These are phyloP conservation scores for Phlegmacium glaucopus DNA, from an alignment of 768 basidiomycete species.

Conservation along the genomic window DNA sequence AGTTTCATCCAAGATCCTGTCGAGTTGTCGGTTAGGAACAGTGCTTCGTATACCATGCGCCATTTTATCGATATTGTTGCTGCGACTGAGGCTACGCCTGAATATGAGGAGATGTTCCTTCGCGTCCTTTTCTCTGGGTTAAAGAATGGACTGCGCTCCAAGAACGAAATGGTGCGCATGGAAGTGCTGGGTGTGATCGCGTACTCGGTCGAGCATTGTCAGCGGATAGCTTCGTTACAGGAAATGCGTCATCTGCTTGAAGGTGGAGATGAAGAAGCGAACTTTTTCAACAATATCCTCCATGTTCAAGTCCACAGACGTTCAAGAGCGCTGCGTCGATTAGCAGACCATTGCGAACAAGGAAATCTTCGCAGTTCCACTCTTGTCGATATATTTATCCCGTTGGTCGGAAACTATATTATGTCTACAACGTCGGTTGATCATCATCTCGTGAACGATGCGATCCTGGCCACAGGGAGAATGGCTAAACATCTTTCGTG, in stretches of 20 bases:
- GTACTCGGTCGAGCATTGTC: constrained; percentile 65
- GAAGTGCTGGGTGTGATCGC: constrained; percentile 81
- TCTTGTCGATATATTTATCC: constrained; percentile 80
- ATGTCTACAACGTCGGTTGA: constrained; percentile 57
- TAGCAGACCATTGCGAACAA: constrained; percentile 72
- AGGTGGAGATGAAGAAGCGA: constrained; percentile 89
- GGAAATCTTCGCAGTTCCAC: constrained; percentile 65
- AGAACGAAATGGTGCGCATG: constrained; percentile 80
- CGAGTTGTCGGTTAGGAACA: constrained; percentile 83
- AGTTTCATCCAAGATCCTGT: constrained; percentile 86
- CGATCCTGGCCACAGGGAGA: constrained; percentile 73
- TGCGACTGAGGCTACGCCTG: constrained; percentile 35
- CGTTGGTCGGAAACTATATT: constrained; percentile 82
- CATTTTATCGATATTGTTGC: constrained; percentile 67
- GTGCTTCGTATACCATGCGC: constrained; percentile 71
- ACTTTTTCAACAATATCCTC: constrained; percentile 94
- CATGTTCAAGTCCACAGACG: constrained; percentile 93
- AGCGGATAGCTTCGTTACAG: constrained; percentile 53
- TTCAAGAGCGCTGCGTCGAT: constrained; percentile 78
- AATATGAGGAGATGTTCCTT: constrained; percentile 54
- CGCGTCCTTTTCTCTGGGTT: constrained; percentile 72
- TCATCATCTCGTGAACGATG: constrained; percentile 88
- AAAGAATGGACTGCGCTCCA: constrained; percentile 75
- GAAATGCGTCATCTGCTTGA: constrained; percentile 84
- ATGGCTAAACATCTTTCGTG: constrained; percentile 78